Evolutionary conservation across 2,329 filamentous ascomycete genomes (phyloP), one percentile per base, ranked within the genome.

Genomic region (Colletotrichum liriopes): DNA sequence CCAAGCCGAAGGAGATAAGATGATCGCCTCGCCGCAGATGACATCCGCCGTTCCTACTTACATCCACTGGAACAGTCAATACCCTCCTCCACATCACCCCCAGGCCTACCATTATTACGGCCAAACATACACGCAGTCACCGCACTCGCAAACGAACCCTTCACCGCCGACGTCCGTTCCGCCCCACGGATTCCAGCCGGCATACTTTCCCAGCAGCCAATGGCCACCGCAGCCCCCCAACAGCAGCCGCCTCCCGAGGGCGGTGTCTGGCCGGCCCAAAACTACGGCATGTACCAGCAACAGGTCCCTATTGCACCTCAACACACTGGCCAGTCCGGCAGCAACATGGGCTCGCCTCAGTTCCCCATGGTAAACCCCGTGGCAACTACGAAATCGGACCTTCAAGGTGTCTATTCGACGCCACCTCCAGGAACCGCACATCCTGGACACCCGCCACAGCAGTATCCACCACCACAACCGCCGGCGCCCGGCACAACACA

Each of bases 281-380:
- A 69, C 32, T 75, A 75, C 66, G 59, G 52, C 51, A 73, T 74
- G 70, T 75, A 75, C 60, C 70, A 73, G 64, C 74, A 75, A 7
- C 74, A 74, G 56, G 74, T 75, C 4, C 74, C 72, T n/a, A 73
- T 75, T 55, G 74, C 73, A 8, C 54, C 74, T 1, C 73, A 75
- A 14, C 72, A 73, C 51, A 75, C 74, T 5, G 74, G 74, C 11
- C 73, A 74, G 54, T 60, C 71, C 5, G 56, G 65, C 20, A 55
- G 37, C 51, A 61, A 65, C 32, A 51, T 68, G 26, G 72, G 73
- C 26, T 65, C 73, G 37, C 73, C 73, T 2, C 73, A 74, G 51
- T 74, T 72, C 47, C 73, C 73, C 18, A 73, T 74, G 72, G 73
- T 74, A 3, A 67, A 61, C 43, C 73, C 71, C 6, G 65, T 74